These are phyloP conservation scores for Leishmania martiniquensis DNA, from an alignment of 208 protist species.

Conservation along the genomic window DNA sequence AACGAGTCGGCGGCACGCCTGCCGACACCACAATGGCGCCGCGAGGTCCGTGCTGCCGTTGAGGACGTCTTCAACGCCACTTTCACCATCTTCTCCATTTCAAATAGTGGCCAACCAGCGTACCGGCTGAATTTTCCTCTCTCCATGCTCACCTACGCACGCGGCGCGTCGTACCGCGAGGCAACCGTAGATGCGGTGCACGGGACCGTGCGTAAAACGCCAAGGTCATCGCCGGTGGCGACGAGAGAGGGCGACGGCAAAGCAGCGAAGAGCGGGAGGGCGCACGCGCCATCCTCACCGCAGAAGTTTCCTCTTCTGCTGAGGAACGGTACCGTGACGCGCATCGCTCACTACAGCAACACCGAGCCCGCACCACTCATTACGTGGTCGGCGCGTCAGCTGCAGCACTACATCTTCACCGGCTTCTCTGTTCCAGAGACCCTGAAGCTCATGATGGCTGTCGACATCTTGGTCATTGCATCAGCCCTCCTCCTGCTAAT, in stretches of 20 bases:
- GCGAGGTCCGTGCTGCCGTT: constrained; percentile 22
- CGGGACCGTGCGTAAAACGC: background rate
- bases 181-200: constrained; percentile 29
- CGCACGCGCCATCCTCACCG: background rate
- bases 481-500: background rate
- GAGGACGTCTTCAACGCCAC: constrained; percentile 57
- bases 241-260: background rate
- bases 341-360: constrained; percentile 33
- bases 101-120: constrained; percentile 40
- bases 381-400: constrained; percentile 34
- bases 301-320: background rate
- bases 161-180: constrained; percentile 36
- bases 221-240: background rate
- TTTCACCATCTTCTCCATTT: constrained; percentile 63
- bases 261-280: background rate
- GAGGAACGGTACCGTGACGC: constrained; percentile 13
- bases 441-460: constrained; percentile 22
- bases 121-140: constrained; percentile 60
- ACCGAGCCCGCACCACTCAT: constrained; percentile 32
- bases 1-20: background rate
- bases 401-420: constrained; percentile 38
- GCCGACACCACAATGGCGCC: constrained; percentile 11
- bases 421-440: constrained; percentile 28
- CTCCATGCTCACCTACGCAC: constrained; percentile 48
- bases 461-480: background rate